Evolutionary conservation across 495 filamentous ascomycete species (phyloP), one percentile per base, ranked within the genome.

Genomic region (Penicillium parvum): DNA sequence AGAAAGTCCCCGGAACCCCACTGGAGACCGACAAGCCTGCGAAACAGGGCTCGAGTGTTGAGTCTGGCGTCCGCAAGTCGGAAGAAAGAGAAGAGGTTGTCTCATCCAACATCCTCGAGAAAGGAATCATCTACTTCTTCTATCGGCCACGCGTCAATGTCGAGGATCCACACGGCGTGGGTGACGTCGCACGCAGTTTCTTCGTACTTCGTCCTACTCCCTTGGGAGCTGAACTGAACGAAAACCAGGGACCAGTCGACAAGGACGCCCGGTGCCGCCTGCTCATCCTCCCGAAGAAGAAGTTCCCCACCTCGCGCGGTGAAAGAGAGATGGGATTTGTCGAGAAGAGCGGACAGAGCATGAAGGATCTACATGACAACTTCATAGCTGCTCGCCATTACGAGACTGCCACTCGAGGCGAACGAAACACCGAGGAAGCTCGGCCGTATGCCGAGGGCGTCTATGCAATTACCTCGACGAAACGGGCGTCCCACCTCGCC

Each of bases 61-160:
- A 64, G 16, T 30, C 44, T 16, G 58, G 62, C 0, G 48, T 70
- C 10, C 61, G 46, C 38, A 63, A 56, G 25, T 69, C 71, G 4
- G 50, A 69, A 14, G 54, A 73, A 51, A 73, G 73, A 50, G 81
- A 77, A 54, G 68, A 74, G 40, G 64, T 51, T 2, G 69, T 82
- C 5, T 79, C 89, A 0, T 83, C 85, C n/a, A 87, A 69, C 40
- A 80, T 92, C 19, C 71, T 95, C 8, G 91, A 97, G 55, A 96
- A 95, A 52, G 91, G 90, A 3, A 76, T 95, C 49, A 86, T 97
- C 49, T 96, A 95, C 71, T 95, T 96, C 76, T 95, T 96, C 71
- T 83, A 82, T 58, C 83, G 89, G 29, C 78, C 78, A 7, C 81
- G 88, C 17, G 87, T 95, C 38, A 77, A 76, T 40, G 73, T 86